These are phyloP conservation scores for Phanerodontia chrysosporium DNA, from an alignment of 768 basidiomycete genomes.

Conservation along the genomic window DNA sequence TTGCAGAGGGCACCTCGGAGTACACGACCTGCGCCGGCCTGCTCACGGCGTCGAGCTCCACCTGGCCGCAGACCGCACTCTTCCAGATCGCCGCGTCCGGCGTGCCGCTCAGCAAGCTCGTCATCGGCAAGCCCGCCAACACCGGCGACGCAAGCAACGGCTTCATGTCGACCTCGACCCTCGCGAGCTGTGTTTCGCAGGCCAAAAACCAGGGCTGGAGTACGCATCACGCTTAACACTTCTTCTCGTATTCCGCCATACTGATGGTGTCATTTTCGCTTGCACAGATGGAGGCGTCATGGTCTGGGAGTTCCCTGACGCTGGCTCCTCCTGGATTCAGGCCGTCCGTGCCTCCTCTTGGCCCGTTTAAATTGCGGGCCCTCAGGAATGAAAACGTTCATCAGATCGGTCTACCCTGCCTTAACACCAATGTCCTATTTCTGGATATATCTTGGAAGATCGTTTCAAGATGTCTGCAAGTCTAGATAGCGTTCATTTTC, in stretches of 20 bases:
- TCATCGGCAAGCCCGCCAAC: slow-evolving; percentile 52
- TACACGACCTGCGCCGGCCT: slow-evolving; percentile 63
- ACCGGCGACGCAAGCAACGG: slow-evolving; percentile 41
- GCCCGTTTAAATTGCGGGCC: slow-evolving; percentile 24
- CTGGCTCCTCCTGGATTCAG: slow-evolving; percentile 33
- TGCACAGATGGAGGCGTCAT: slow-evolving; percentile 36
- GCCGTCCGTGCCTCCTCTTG: slow-evolving; percentile 33
- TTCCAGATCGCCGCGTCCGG: slow-evolving; percentile 51
- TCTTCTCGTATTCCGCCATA: no score
- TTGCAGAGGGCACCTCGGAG: slow-evolving; percentile 53
- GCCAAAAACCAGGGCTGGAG: slow-evolving; percentile 67
- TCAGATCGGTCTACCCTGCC: no score
- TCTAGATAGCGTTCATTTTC: no score
- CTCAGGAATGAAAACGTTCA: no score
- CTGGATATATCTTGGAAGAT: no score
- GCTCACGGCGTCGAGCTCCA: slow-evolving; percentile 50
- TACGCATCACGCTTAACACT: slow-evolving; percentile 34
- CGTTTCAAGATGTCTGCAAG: no score
- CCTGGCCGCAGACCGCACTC: slow-evolving; percentile 58
- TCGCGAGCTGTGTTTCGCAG: slow-evolving; percentile 56
- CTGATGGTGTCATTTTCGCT: no score
- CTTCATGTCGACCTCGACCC: slow-evolving; percentile 52
- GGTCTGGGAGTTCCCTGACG: slow-evolving; percentile 41
- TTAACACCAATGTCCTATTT: no score
- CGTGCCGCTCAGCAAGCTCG: slow-evolving; percentile 44